Conservation (phyloP, 306 rosid species). For the Cucurbita argyrosperma region DNA sequence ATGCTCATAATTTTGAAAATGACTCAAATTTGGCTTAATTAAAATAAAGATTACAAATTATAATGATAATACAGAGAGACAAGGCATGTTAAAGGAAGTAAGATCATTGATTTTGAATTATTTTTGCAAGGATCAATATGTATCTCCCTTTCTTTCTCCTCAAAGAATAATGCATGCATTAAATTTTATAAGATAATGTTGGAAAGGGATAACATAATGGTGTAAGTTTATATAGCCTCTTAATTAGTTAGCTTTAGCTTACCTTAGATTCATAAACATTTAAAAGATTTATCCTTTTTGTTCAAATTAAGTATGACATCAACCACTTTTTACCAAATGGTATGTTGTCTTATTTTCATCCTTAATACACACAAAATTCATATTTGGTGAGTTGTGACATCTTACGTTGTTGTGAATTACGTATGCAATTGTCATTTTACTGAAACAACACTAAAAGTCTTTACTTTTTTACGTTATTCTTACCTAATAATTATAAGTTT, state of each 20-base stretch:
- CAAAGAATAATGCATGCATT: too few relatives aligned
- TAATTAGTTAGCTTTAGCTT: too few relatives aligned
- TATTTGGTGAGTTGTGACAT: not conserved
- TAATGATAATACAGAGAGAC: too few relatives aligned
- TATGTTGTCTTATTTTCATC: not conserved
- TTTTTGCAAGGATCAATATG: too few relatives aligned
- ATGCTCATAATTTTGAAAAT: not conserved
- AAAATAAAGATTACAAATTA: too few relatives aligned
- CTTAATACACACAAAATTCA: not conserved
- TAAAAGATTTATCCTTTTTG: not conserved
- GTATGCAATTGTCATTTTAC: not conserved
- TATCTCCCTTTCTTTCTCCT: too few relatives aligned
- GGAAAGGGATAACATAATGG: too few relatives aligned
- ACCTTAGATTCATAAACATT: too few relatives aligned
- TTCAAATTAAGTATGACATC: not conserved
- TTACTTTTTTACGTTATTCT: not conserved
- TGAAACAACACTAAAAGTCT: not conserved
- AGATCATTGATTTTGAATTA: too few relatives aligned
- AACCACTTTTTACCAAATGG: not conserved
- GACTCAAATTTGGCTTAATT: not conserved
- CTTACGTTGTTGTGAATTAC: not conserved
- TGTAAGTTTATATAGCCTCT: too few relatives aligned
- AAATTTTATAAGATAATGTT: too few relatives aligned
- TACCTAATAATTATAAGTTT: not conserved
- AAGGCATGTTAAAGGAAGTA: too few relatives aligned